phyloP scores from a whole-genome alignment of 1,284 basidiomycete genomes.

The Leccinum holopus region DNA sequence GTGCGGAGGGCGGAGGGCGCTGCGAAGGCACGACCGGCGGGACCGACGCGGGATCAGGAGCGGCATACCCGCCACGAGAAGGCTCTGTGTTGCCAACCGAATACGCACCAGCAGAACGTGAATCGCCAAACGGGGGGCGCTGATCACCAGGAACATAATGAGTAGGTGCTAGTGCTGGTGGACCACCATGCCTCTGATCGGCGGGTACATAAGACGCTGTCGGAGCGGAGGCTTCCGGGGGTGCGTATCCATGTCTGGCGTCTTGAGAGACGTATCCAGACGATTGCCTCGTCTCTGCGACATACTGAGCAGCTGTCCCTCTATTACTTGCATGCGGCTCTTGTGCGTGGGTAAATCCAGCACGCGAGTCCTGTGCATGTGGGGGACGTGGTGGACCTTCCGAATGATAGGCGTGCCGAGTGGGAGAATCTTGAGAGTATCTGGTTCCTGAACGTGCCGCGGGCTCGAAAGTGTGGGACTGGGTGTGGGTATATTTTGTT shows the following conservation, averaged over 20 bases:
- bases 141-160: slow-evolving; percentile 25
- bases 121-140: slow-evolving; percentile 26
- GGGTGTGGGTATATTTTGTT: slow-evolving; percentile 26
- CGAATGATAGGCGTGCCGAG: slow-evolving; percentile 17
- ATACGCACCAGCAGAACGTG: slow-evolving; percentile 25
- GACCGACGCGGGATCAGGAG: slow-evolving; percentile 19
- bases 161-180: slow-evolving; percentile 12
- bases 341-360: slow-evolving; percentile 20
- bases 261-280: slow-evolving; percentile 26
- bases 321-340: slow-evolving; percentile 20
- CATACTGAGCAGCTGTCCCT: slow-evolving; percentile 11
- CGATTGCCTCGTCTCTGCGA: slow-evolving; percentile 24
- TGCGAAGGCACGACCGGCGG: slow-evolving; percentile 21
- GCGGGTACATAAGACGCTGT: slow-evolving; percentile 19
- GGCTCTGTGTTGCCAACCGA: slow-evolving; percentile 14
- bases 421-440: slow-evolving; percentile 21
- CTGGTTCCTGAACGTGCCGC: slow-evolving; percentile 13
- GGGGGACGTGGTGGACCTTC: slow-evolving; percentile 21
- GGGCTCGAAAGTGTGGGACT: slow-evolving; percentile 22
- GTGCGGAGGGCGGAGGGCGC: slow-evolving; percentile 15
- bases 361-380: slow-evolving; percentile 24
- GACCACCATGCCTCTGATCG: slow-evolving; percentile 23
- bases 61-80: slow-evolving; percentile 18
- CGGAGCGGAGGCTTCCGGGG: slow-evolving; percentile 20
- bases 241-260: slow-evolving; percentile 22